Conservation (phyloP, 345 rosid genomes). For the Euphorbia tirucalli region DNA sequence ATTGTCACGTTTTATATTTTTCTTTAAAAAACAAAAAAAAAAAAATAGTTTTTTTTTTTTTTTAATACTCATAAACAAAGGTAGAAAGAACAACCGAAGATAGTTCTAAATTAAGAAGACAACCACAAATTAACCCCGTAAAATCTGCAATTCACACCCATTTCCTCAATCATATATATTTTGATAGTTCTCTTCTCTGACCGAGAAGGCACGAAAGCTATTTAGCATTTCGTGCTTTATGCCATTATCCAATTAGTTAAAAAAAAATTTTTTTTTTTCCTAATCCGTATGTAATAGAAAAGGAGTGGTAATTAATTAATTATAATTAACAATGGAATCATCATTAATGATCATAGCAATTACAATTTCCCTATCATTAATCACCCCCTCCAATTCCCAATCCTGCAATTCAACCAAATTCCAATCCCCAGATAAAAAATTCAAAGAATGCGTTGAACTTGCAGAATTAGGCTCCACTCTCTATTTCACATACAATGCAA, state of each 20-base stretch:
- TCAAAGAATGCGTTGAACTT: constrained; percentile 5
- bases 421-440: background rate
- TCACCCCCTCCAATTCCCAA: background rate
- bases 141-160: background rate
- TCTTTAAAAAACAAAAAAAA: too few species aligned
- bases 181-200: background rate
- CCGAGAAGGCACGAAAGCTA: background rate
- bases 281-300: too few species aligned
- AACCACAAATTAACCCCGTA: constrained; percentile 2
- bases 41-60: too few species aligned
- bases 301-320: too few species aligned
- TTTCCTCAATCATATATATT: background rate
- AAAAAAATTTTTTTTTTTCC: too few species aligned
- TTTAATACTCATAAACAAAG: too few species aligned
- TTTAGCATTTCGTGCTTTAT: too few species aligned
- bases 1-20: too few species aligned
- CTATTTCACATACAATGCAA: background rate
- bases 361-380: background rate
- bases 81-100: background rate
- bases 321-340: background rate
- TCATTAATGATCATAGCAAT: background rate
- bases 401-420: background rate
- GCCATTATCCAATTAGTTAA: too few species aligned
- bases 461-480: background rate
- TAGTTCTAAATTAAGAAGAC: background rate